Evolutionary conservation across 495 filamentous ascomycete species (phyloP), one percentile per base, ranked within the genome.

Genomic region (Aspergillus incahuasiensis): DNA sequence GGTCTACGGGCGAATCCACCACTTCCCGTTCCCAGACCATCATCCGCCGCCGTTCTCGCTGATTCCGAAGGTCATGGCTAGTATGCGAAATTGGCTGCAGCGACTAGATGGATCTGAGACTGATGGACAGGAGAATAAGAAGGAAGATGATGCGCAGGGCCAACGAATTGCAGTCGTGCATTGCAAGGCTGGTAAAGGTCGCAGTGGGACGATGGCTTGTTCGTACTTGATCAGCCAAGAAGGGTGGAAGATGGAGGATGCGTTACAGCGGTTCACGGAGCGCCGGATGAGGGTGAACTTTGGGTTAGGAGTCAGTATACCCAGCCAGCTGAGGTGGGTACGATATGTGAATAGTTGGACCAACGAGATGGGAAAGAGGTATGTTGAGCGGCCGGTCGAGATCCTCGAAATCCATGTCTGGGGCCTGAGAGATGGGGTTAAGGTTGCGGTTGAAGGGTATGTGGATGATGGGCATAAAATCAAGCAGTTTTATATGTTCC

Each of bases 1-100:
- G 53, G 91, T 98, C 1, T 89, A 92, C 63, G 78, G 81, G 25
- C 75, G 91, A 0, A 84, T 97, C 45, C 80, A 86, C 58, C 94
- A 97, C 72, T 97, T 88, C 61, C 94, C 94, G 1, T 98, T 89
- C 82, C 95, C 95, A 0, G 94, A 98, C 67, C 94, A 98, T 66
- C 94, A 97, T 67, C 95, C 94, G 28, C 94, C 94, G 55, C 94
- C 95, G 3, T 97, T 98, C 63, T 80, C 82, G 28, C 71, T 96
- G 13, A 86, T 97, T 20, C 92, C 91, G 1, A 76, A 86, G 63
- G 89, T 96, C n/a, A 81, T 96, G 77, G 91, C 81, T 6, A 86
- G 86, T 59, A 96, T 97, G 91, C 79, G 87, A 48, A 86, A 91
- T 54, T 96, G 91, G 91, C 65, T 95, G 34, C 71, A 81, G 22